These are phyloP conservation scores for Coemansia sp. DNA, from an alignment of 192 early-diverging fungal genomes.

Conservation along the genomic window DNA sequence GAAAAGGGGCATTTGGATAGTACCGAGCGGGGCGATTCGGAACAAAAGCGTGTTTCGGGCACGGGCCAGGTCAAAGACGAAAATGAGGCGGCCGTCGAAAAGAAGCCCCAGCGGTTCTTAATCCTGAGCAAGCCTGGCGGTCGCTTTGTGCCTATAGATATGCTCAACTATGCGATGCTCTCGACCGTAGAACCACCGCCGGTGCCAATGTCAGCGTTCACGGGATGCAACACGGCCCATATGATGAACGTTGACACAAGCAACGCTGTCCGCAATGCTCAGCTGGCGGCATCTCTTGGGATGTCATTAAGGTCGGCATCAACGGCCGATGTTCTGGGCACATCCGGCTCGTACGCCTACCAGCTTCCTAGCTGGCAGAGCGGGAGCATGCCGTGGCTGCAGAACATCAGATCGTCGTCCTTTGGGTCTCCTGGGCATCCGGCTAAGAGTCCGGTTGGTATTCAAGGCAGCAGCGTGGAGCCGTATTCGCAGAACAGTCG, in stretches of 20 bases:
- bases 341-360: constrained; percentile 28
- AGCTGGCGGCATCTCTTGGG: constrained; percentile 18
- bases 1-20: background rate
- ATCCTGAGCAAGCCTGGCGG: constrained; percentile 54
- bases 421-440: constrained; percentile 23
- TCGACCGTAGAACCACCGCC: constrained; percentile 41
- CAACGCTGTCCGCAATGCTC: constrained; percentile 25
- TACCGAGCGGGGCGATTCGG: background rate
- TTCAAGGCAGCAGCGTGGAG: constrained; percentile 1
- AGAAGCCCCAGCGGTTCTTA: constrained; percentile 31
- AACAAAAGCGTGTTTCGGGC: background rate
- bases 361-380: constrained; percentile 56
- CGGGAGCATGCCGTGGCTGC: constrained; percentile 33
- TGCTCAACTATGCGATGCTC: constrained; percentile 37
- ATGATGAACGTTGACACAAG: constrained; percentile 50
- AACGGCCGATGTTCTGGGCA: constrained; percentile 17
- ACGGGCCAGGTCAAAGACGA: background rate
- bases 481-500: constrained; percentile 11
- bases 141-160: constrained; percentile 57
- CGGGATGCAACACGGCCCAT: constrained; percentile 46
- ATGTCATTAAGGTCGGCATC: constrained; percentile 23
- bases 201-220: constrained; percentile 15
- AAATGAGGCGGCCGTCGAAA: background rate
- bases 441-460: constrained; percentile 19
- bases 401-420: constrained; percentile 12